A percentile compares a stretch with the other conserved stretches of the same genome.
Conservation (phyloP, 2,329 filamentous ascomycete species). For the Scedosporium minutisporum region DNA sequence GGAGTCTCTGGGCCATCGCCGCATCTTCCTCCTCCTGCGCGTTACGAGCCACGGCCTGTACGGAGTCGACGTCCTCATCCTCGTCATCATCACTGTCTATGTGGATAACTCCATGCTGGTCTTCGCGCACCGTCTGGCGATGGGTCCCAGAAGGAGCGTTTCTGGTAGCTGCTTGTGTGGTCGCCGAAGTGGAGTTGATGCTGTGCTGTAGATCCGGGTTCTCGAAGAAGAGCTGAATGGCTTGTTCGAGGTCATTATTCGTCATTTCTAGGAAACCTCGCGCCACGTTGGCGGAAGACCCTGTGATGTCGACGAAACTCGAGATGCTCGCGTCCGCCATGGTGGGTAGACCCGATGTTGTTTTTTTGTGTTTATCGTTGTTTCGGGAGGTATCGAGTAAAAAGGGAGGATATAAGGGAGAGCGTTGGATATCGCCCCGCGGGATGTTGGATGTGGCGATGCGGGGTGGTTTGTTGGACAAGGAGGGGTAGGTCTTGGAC, state of each 20-base stretch:
- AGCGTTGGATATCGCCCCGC: neutral
- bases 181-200: slow-evolving; percentile 27
- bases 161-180: slow-evolving; percentile 20
- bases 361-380: neutral
- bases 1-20: slow-evolving; percentile 80
- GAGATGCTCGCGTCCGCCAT: slow-evolving; percentile 57
- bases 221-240: slow-evolving; percentile 83
- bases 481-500: neutral
- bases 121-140: slow-evolving; percentile 21
- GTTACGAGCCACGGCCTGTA: slow-evolving; percentile 30
- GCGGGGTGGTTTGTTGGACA: slow-evolving; percentile 5
- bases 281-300: slow-evolving; percentile 62
- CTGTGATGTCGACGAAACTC: slow-evolving; percentile 75
- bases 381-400: neutral
- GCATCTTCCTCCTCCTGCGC: slow-evolving; percentile 77
- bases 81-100: slow-evolving; percentile 70
- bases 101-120: slow-evolving; percentile 44
- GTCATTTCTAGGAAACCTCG: slow-evolving; percentile 76
- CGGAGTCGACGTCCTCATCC: slow-evolving; percentile 35
- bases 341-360: neutral
- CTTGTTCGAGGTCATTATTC: slow-evolving; percentile 75
- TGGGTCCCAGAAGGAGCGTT: slow-evolving; percentile 10
- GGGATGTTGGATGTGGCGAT: neutral
- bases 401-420: neutral
- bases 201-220: slow-evolving; percentile 61